Evolutionary conservation across 148 eudicot genomes (phyloP), one percentile per base, ranked within the genome.

Genomic region (Camellia sinensis): DNA sequence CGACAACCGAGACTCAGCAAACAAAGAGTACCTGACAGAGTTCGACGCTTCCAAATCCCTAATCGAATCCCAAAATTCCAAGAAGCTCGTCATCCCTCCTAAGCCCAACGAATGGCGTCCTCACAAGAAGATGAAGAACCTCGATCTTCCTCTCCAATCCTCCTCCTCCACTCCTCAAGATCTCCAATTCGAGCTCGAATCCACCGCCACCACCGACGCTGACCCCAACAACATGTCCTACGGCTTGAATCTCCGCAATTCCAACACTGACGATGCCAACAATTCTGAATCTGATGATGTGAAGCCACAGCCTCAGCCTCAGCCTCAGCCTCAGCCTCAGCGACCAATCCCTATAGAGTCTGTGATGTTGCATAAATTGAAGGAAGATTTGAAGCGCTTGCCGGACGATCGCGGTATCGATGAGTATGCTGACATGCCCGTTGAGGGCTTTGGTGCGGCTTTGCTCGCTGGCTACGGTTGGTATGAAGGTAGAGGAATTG

Each of bases 401-500:
- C 95, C 94, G 18, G 98, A 90, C 0, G 93, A 87, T 62, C 75
- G 67, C 15, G 92, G 91, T 56, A 72, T 88, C 44, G 93, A 94
- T 29, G 88, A 93, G 7, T 95, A 83, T 60, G 81, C 77, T 0
- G 97, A 91, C 57, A 87, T 89, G 61, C 97, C 98, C 3, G 91
- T 93, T 10, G 98, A 96, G 78, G 92, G 89, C 0, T 96, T 89
- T 46, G 99, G 85, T 3, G 92, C 87, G 1, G 99, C 98, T 0
- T 83, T 93, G 83, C 74, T 96, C 78, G 86, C 88, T 1, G 99
- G 99, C 40, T 96, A 96, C 66, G 99, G 99, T 53, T 96, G 99
- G 99, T 64, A 77, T 2, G 89, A 96, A 66, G 99, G 98, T 2
- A 86, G 84, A 77, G 98, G 98, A 15, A 91, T 96, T 79, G 99